A percentile compares a stretch with the other conserved stretches of the same genome.
phyloP scores from a whole-genome alignment of 164 flowering plant genomes.

The Umbellularia californica region DNA sequence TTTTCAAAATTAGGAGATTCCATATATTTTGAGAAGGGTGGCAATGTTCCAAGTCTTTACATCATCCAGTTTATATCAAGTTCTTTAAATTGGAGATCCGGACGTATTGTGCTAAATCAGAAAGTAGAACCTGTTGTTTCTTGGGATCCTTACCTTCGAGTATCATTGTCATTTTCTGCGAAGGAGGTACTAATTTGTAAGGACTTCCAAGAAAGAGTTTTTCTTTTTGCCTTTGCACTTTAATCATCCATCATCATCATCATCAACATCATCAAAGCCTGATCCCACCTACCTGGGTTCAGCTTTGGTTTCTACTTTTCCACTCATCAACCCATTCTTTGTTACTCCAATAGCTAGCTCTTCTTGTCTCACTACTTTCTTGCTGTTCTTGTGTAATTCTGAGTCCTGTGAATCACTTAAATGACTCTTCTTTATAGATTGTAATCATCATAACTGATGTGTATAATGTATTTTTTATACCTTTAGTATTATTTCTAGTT shows the following conservation, averaged over 20 bases:
- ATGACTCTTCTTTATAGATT: background rate
- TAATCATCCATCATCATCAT: background rate
- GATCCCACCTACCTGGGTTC: too few relatives aligned
- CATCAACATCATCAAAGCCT: too few relatives aligned
- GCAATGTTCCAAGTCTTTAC: slow-evolving; percentile 50
- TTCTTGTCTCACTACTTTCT: background rate
- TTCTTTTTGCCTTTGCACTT: background rate
- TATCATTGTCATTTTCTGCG: slow-evolving; percentile 46
- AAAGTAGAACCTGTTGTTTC: slow-evolving; percentile 61
- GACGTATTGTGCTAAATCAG: slow-evolving; percentile 44
- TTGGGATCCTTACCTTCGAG: slow-evolving; percentile 54
- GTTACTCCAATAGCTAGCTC: background rate
- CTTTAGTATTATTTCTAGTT: too few relatives aligned
- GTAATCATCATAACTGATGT: background rate
- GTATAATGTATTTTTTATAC: background rate
- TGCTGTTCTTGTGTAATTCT: background rate
- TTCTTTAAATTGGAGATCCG: slow-evolving; percentile 65
- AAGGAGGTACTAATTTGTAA: slow-evolving; percentile 27
- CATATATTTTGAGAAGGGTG: slow-evolving; percentile 75
- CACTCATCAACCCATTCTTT: background rate
- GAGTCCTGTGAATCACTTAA: background rate
- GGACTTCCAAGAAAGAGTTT: background rate
- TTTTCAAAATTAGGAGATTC: slow-evolving; percentile 97
- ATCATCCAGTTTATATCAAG: slow-evolving; percentile 83
- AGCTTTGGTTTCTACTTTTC: too few relatives aligned